A percentile compares a stretch with the other conserved stretches of the same genome.
Evolutionary conservation across 257 asterid species (phyloP).

Genomic region (Capsicum baccatum): DNA sequence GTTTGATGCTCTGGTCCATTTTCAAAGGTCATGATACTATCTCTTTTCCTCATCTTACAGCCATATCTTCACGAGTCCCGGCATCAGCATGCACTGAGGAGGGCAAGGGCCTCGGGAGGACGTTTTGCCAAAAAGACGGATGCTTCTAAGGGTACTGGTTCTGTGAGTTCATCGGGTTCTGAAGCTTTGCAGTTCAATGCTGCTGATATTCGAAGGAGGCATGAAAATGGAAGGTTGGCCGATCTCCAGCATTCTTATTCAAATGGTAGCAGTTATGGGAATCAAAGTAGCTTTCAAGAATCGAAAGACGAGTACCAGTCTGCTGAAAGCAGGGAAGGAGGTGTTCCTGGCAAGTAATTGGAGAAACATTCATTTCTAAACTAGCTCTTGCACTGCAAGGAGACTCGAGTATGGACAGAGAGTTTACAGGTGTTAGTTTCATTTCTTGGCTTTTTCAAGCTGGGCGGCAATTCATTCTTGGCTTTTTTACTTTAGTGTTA

Average conservation of each 20-base stretch:
- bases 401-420: slow-evolving; percentile 21
- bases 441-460: slow-evolving; percentile 50
- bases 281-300: slow-evolving; percentile 49
- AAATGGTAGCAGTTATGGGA: slow-evolving; percentile 39
- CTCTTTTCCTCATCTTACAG: slow-evolving; percentile 43
- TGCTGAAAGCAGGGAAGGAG: slow-evolving; percentile 38
- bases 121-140: slow-evolving; percentile 78
- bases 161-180: slow-evolving; percentile 47
- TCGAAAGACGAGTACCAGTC: slow-evolving; percentile 38
- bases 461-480: slow-evolving; percentile 95
- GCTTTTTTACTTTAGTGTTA: slow-evolving; percentile 48
- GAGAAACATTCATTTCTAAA: slow-evolving; percentile 34
- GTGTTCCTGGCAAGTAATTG: slow-evolving; percentile 40
- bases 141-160: slow-evolving; percentile 45
- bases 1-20: slow-evolving; percentile 12
- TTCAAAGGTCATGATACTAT: neutral
- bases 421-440: slow-evolving; percentile 31
- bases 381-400: slow-evolving; percentile 43
- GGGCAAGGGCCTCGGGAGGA: slow-evolving; percentile 84
- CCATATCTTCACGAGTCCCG: slow-evolving; percentile 93
- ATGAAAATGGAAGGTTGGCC: slow-evolving; percentile 36
- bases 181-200: slow-evolving; percentile 42
- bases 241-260: slow-evolving; percentile 36
- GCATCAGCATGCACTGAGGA: slow-evolving; percentile 90
- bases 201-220: slow-evolving; percentile 22